phyloP scores from a whole-genome alignment of 495 filamentous ascomycete species.

The Parathielavia appendiculata region DNA sequence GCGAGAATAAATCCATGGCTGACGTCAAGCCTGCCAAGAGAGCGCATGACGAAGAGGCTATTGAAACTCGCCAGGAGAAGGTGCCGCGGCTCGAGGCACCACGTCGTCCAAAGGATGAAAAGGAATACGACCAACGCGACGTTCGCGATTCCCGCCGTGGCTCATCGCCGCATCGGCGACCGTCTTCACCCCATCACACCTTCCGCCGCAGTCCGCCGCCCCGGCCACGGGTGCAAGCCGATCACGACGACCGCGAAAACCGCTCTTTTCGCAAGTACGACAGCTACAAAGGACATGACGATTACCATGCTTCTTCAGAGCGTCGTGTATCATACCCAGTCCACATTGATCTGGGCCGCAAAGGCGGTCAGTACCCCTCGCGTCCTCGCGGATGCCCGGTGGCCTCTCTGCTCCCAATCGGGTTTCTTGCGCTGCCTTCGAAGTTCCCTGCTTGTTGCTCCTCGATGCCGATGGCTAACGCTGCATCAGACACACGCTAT shows the following conservation, averaged over 20 bases:
- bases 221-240: slow-evolving; percentile 22
- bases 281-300: slow-evolving; percentile 11
- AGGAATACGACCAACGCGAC: not conserved
- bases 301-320: not conserved
- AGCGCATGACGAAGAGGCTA: not conserved
- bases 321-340: slow-evolving; percentile 4
- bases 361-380: slow-evolving; percentile 4
- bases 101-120: not conserved
- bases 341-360: slow-evolving; percentile 4
- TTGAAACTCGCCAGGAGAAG: slow-evolving; percentile 11
- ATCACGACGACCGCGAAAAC: slow-evolving; percentile 22
- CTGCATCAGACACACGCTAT: slow-evolving; percentile 37
- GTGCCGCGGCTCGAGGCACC: slow-evolving; percentile 6
- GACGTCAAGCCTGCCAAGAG: slow-evolving; percentile 10
- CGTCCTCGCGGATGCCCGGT: not conserved
- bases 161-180: slow-evolving; percentile 18
- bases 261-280: slow-evolving; percentile 11
- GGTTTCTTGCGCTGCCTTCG: not conserved
- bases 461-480: not conserved
- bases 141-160: slow-evolving; percentile 1
- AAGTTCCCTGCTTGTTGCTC: not conserved
- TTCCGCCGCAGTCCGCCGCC: slow-evolving; percentile 18
- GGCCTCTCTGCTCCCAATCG: not conserved
- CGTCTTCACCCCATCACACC: slow-evolving; percentile 14
- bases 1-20: not conserved